phyloP scores from a whole-genome alignment of 176 grass and related monocot genomes.

The Rhipidocladum racemiflorum region DNA sequence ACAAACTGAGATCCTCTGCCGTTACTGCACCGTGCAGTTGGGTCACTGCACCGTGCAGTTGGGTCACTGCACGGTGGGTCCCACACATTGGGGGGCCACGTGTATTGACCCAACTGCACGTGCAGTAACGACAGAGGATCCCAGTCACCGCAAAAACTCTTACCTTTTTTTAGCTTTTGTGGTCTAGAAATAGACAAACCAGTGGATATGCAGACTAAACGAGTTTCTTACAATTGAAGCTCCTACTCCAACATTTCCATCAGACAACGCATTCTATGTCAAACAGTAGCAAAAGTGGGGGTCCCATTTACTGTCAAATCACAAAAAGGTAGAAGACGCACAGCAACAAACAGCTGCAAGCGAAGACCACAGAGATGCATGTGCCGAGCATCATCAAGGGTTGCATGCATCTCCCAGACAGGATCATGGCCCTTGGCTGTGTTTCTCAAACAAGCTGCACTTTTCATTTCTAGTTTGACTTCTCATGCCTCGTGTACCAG shows the following conservation, averaged over 20 bases:
- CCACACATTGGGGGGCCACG: too few relatives aligned
- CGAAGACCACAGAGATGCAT: conserved; percentile 29
- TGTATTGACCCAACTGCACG: too few relatives aligned
- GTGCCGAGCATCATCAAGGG: not conserved
- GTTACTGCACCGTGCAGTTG: too few relatives aligned
- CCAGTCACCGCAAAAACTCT: not conserved
- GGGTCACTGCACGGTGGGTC: too few relatives aligned
- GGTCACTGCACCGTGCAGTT: too few relatives aligned
- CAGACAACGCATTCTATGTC: conserved; percentile 17
- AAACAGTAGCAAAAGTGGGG: not conserved
- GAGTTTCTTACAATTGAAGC: not conserved
- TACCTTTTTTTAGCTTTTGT: not conserved
- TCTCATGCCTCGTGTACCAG: not conserved
- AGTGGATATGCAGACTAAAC: not conserved
- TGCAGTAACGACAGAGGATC: too few relatives aligned
- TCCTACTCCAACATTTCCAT: not conserved
- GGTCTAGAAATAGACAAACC: not conserved
- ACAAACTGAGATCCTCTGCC: too few relatives aligned
- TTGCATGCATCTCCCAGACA: conserved; percentile 18
- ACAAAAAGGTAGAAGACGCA: not conserved
- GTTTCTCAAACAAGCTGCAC: not conserved
- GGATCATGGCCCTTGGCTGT: conserved; percentile 10
- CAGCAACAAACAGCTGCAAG: conserved; percentile 7
- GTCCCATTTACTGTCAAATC: conserved; percentile 26
- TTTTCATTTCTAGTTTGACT: conserved; percentile 9